Evolutionary conservation across 371 early-diverging fungal species (phyloP).

Genomic region (Actinomortierella wolfii): DNA sequence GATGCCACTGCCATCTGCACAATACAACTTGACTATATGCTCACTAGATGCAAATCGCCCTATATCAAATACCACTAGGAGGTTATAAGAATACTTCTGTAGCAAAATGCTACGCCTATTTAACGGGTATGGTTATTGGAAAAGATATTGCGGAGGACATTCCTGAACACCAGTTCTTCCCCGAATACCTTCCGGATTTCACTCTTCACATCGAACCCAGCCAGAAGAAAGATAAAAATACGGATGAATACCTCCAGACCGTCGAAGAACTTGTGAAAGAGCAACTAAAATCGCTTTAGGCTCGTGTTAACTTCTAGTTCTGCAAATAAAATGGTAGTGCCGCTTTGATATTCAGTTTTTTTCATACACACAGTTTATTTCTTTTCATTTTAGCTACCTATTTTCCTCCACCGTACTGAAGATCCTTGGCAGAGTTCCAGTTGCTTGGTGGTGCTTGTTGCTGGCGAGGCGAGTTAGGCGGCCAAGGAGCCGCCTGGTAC

Average conservation of each 20-base stretch:
- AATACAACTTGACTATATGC: no score
- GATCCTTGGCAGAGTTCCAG: no score
- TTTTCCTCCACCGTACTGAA: no score
- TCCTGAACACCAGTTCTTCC: constrained; percentile 73
- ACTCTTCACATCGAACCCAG: constrained; percentile 49
- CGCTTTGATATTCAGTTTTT: no score
- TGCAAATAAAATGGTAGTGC: no score
- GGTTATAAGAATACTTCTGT: constrained; percentile 86
- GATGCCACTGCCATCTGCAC: no score
- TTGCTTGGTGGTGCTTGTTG: no score
- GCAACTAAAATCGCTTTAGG: neutral
- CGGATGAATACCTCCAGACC: constrained; percentile 22
- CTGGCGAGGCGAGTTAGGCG: no score
- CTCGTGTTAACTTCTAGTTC: no score
- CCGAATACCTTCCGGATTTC: constrained; percentile 70
- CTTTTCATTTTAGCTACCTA: no score
- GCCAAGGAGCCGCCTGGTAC: no score
- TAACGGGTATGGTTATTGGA: constrained; percentile 58
- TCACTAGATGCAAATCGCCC: constrained; percentile 43
- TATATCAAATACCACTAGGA: constrained; percentile 53
- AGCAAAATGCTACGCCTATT: constrained; percentile 83
- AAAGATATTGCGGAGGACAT: constrained; percentile 51
- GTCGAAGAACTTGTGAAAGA: neutral
- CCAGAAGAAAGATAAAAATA: constrained; percentile 48
- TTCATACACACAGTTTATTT: no score